Evolutionary conservation across 1,139 yeast species (phyloP), one percentile per base, ranked within the genome.

Genomic region (Torulaspora pretoriensis): DNA sequence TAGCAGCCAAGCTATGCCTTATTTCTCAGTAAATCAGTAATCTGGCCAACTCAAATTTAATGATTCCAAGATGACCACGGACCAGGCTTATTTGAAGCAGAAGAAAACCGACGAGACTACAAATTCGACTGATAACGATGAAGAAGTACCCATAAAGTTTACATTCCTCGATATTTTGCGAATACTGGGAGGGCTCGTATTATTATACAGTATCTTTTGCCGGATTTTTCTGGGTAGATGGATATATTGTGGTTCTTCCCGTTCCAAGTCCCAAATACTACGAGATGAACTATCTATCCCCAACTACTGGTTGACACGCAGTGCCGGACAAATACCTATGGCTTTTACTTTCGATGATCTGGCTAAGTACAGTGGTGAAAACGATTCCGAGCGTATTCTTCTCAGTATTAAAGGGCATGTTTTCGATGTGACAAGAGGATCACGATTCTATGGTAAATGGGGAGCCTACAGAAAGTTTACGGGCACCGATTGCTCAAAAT

Each of bases 351-450:
- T 45, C 10, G 46, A 45, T 10, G 55, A 56, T 16, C 38, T 56
- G 14, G 37, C 46, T 10, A 24, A 27, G 13, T 56, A 45, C 35
- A 37, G 45, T 17, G 53, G 55, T 3, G 40, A 34, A 8, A 27
- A 24, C 17, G 42, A 34, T 2, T 24, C 46, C 2, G 39, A 34
- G n/a, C 48, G 49, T n/a, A 47, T 55, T 13, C 35, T 56, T 17
- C 43, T 56, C 24, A 52, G 57, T 35, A 42, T 56, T 22, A 48
- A 45, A 16, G 57, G 58, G 8, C 48, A 49, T 23, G 56, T 56
- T 9, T 56, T 53, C 40, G 60, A 56, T 43, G 60, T 56, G 9
- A 47, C 58, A n/a, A 36, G 47, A n/a, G 49, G 57, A 5, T 39
- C 52, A 3, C 32, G 46, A 8, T 48, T 55, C 38, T 56, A 56